phyloP scores from a whole-genome alignment of 352 stramenopile genomes.

The Globisporangium paroecandrum region DNA sequence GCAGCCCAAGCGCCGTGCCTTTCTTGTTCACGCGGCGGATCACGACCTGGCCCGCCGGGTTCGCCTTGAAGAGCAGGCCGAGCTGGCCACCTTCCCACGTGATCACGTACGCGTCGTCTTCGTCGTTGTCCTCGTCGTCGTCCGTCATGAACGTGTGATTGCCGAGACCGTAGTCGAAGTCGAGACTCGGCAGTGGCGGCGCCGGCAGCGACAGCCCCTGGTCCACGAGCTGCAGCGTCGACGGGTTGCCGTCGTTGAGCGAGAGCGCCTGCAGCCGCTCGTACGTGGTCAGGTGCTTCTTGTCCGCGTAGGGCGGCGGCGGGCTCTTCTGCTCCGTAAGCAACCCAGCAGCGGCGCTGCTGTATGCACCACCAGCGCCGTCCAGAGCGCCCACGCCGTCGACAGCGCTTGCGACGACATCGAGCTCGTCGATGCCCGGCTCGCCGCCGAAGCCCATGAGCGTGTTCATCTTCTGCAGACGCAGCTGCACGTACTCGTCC shows the following conservation, averaged over 20 bases:
- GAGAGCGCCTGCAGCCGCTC: conserved; percentile 58
- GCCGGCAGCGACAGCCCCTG: conserved; percentile 16
- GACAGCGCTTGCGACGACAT: conserved; percentile 16
- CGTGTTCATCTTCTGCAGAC: conserved; percentile 51
- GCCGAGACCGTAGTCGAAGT: conserved; percentile 7
- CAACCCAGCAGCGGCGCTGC: background rate
- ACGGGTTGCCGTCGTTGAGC: conserved; percentile 24
- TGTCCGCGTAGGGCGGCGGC: conserved; percentile 7
- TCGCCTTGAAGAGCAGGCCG: conserved; percentile 70
- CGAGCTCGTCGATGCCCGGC: conserved; percentile 22
- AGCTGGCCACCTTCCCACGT: conserved; percentile 64
- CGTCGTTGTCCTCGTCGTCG: conserved; percentile 50
- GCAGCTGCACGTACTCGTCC: conserved; percentile 43
- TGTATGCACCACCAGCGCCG: background rate
- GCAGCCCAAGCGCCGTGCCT: conserved; percentile 48
- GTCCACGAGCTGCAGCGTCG: conserved; percentile 23
- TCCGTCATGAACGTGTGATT: conserved; percentile 15
- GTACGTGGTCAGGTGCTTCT: conserved; percentile 29
- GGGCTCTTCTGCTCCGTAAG: conserved; percentile 2
- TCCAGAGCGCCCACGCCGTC: conserved; percentile 15
- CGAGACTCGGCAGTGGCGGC: background rate
- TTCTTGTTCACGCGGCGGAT: conserved; percentile 80
- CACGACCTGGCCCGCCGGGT: conserved; percentile 42
- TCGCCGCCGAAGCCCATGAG: conserved; percentile 34
- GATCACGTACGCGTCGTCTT: conserved; percentile 71